Conservation (phyloP, 148 eudicot species). For the Camellia lanceoleosa region DNA sequence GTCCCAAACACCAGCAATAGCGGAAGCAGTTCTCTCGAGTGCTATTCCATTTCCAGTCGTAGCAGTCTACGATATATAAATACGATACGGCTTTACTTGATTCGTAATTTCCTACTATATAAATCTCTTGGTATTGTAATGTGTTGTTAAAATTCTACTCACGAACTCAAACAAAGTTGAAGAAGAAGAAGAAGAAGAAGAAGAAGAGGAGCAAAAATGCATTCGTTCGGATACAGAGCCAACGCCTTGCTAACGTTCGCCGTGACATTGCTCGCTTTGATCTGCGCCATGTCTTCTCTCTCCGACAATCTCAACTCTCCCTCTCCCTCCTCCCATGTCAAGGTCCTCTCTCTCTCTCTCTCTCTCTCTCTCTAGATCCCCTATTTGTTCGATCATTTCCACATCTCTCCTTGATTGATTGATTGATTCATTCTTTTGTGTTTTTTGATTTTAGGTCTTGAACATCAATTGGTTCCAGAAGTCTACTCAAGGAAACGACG, state of each 20-base stretch:
- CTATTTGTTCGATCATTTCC: background rate
- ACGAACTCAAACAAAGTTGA: too few species aligned
- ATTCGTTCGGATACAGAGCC: slow-evolving; percentile 78
- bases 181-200: too few species aligned
- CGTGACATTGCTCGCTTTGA: slow-evolving; percentile 66
- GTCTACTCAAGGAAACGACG: slow-evolving; percentile 75
- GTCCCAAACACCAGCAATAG: too few species aligned
- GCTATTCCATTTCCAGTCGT: too few species aligned
- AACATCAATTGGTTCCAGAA: slow-evolving; percentile 78
- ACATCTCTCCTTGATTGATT: background rate
- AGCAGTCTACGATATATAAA: too few species aligned
- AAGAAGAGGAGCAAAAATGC: slow-evolving; percentile 40
- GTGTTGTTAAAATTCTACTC: too few species aligned
- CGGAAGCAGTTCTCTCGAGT: too few species aligned
- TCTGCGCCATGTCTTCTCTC: slow-evolving; percentile 79
- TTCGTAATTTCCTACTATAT: too few species aligned
- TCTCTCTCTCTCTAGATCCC: slow-evolving; percentile 9
- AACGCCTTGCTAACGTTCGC: slow-evolving; percentile 78
- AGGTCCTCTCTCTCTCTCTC: slow-evolving; percentile 37
- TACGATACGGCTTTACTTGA: too few species aligned
- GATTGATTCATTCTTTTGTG: background rate
- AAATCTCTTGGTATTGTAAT: too few species aligned
- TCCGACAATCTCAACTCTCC: slow-evolving; percentile 79
- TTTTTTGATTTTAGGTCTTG: slow-evolving; percentile 48
- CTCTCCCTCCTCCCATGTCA: slow-evolving; percentile 54